Evolutionary conservation across 345 rosid species (phyloP), one percentile per base, ranked within the genome.

Genomic region (Chamaenerion angustifolium): DNA sequence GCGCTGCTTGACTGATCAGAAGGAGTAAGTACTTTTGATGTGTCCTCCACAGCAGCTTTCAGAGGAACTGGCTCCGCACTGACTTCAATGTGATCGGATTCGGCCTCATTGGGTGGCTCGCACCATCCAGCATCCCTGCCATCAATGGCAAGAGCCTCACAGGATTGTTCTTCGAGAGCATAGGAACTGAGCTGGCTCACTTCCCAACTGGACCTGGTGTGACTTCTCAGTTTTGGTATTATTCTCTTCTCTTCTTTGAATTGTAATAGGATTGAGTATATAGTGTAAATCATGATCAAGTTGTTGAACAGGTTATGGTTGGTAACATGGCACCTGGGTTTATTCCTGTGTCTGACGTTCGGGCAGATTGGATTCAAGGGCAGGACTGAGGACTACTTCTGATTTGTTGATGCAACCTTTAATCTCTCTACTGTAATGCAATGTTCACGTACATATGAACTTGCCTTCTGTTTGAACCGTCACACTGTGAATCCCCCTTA

Each of bases 281-380:
- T 35, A 7, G 3, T 5, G 25, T 21, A n/a, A n/a, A 2, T 21
- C 25, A 21, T 21, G 25, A n/a, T n/a, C n/a, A 21, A 21, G 2
- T 2, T 21, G 25, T 21, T 57, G 64, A 18, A 16, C 69, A 83
- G 87, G 98, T 58, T 82, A 74, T 92, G 93, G 95, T 12, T 87
- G 81, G 4, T 84, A 3, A 63, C 81, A 1, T 87, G 98, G 95
- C 98, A 92, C 64, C 4, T 87, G 4, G 95, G 96, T 4, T 56
- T 92, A 57, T 92, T 92, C 73, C 0, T 92, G 43, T 76, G 81
- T 69, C 85, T 92, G 14, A 84, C 98, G 6, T 92, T 84, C 61
- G 98, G 98, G 46, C 96, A 87, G 68, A 92, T 92, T 62, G 96
- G 98, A 8, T 92, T 92, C 74, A 87, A 87, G 67, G 98, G 95